A percentile compares a stretch with the other conserved stretches of the same genome.
Evolutionary conservation across 768 basidiomycete species (phyloP).

Genomic region (Pulveroboletus ravenelii): DNA sequence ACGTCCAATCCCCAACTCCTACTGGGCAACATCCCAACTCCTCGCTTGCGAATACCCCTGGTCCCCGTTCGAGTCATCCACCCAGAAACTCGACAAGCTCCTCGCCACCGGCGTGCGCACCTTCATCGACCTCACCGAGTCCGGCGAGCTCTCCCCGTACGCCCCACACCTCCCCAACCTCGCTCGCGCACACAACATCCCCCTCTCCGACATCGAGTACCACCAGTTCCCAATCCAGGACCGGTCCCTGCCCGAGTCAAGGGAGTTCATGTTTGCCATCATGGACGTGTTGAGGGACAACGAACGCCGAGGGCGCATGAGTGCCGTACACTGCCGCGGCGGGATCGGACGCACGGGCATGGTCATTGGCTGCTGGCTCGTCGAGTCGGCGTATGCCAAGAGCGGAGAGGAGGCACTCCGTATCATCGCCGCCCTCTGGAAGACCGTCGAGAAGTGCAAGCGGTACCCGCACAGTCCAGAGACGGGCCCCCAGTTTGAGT

Average conservation of each 20-base stretch:
- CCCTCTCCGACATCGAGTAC: constrained; percentile 56
- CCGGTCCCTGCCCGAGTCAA: constrained; percentile 57
- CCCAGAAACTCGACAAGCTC: constrained; percentile 70
- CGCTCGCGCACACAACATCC: constrained; percentile 52
- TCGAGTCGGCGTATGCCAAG: constrained; percentile 56
- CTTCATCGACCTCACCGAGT: constrained; percentile 82
- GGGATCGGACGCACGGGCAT: constrained; percentile 68
- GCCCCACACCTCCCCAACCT: constrained; percentile 49
- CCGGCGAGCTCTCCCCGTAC: constrained; percentile 70
- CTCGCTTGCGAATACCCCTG: constrained; percentile 83
- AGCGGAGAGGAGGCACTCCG: constrained; percentile 61
- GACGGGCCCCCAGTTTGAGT: constrained; percentile 75
- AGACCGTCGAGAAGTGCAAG: constrained; percentile 71
- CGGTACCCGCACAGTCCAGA: constrained; percentile 75
- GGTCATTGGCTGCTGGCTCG: constrained; percentile 72
- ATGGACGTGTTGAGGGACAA: constrained; percentile 59
- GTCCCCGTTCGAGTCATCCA: constrained; percentile 49
- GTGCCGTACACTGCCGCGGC: constrained; percentile 77
- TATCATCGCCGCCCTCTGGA: constrained; percentile 67
- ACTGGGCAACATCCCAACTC: constrained; percentile 72
- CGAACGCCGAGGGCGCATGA: constrained; percentile 50
- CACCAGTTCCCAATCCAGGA: constrained; percentile 77
- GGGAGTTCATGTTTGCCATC: constrained; percentile 54
- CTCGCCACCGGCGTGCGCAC: constrained; percentile 70
- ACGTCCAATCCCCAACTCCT: constrained; percentile 77